Conservation (phyloP, 352 stramenopile genomes). For the Phytophthora fragariae region DNA sequence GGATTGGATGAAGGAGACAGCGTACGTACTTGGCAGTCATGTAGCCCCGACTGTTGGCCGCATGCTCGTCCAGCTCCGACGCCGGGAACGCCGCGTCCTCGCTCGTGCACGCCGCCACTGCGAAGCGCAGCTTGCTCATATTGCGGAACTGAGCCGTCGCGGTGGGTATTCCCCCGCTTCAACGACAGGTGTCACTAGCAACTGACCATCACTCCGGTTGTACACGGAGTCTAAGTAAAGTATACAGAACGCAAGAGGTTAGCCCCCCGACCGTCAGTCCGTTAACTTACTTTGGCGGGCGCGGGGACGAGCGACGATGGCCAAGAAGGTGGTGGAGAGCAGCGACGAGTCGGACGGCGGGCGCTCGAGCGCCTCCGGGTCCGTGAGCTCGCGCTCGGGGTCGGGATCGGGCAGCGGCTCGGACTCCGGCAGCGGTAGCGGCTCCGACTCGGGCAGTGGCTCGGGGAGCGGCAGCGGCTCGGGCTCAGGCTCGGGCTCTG, state of each 20-base stretch:
- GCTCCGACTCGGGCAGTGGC: constrained; percentile 46
- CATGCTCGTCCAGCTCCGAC: constrained; percentile 86
- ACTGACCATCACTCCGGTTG: constrained; percentile 14
- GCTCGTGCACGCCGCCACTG: constrained; percentile 85
- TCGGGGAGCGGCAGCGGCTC: constrained; percentile 45
- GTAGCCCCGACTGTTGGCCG: constrained; percentile 62
- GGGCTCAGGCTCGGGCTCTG: constrained; percentile 42
- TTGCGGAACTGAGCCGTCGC: background rate
- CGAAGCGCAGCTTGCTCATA: constrained; percentile 90
- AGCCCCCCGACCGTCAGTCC: constrained; percentile 9
- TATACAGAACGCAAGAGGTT: no score
- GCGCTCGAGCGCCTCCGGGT: constrained; percentile 63
- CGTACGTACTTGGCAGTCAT: constrained; percentile 78
- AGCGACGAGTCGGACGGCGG: constrained; percentile 79
- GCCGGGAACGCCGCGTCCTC: constrained; percentile 90
- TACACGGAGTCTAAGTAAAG: no score
- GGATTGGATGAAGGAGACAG: background rate
- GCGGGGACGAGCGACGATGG: constrained; percentile 31
- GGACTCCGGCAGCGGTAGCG: constrained; percentile 47
- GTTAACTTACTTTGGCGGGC: constrained; percentile 8
- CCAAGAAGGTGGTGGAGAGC: constrained; percentile 81
- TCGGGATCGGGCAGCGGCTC: constrained; percentile 41
- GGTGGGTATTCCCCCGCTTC: constrained; percentile 8
- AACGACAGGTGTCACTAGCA: constrained; percentile 26
- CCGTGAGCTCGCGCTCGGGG: constrained; percentile 61